A percentile compares a stretch with the other conserved stretches of the same genome.
These are phyloP conservation scores for Curvularia spicifera DNA, from an alignment of 2,329 filamentous ascomycete genomes.

Conservation along the genomic window DNA sequence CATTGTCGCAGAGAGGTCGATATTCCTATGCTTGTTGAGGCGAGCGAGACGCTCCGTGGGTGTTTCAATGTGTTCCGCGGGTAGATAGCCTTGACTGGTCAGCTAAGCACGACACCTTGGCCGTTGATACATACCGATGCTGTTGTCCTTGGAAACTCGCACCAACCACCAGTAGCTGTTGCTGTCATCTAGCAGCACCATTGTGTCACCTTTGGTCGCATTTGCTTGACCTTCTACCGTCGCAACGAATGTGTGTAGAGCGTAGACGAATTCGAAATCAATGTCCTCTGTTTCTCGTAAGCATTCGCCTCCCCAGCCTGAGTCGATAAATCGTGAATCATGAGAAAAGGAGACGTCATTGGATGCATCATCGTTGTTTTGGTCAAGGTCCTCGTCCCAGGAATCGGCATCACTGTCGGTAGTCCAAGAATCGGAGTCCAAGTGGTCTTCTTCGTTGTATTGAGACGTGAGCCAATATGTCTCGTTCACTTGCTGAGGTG, in stretches of 20 bases:
- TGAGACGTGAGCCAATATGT: conserved; percentile 15
- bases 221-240: conserved; percentile 98
- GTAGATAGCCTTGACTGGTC: conserved; percentile 78
- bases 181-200: conserved; percentile 97
- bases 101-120: conserved; percentile 1
- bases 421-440: conserved; percentile 31
- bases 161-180: conserved; percentile 99
- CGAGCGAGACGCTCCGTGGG: conserved; percentile 92
- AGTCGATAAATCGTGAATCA: conserved; percentile 70
- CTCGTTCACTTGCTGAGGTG: conserved; percentile 16
- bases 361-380: conserved; percentile 63
- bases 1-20: conserved; percentile 80
- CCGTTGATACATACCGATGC: conserved; percentile 68
- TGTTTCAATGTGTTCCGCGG: conserved; percentile 97
- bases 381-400: conserved; percentile 42
- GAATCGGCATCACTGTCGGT: conserved; percentile 50
- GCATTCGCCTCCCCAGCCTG: conserved; percentile 78
- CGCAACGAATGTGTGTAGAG: conserved; percentile 94
- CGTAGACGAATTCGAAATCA: conserved; percentile 99
- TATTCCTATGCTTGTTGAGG: conserved; percentile 96
- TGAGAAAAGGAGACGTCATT: conserved; percentile 63
- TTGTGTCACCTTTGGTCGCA: conserved; percentile 96
- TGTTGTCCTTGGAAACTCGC: conserved; percentile 94
- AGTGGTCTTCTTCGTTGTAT: conserved; percentile 23
- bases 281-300: conserved; percentile 97